Evolutionary conservation across 495 filamentous ascomycete genomes (phyloP).

Genomic region (Tuber microsphaerosporum): DNA sequence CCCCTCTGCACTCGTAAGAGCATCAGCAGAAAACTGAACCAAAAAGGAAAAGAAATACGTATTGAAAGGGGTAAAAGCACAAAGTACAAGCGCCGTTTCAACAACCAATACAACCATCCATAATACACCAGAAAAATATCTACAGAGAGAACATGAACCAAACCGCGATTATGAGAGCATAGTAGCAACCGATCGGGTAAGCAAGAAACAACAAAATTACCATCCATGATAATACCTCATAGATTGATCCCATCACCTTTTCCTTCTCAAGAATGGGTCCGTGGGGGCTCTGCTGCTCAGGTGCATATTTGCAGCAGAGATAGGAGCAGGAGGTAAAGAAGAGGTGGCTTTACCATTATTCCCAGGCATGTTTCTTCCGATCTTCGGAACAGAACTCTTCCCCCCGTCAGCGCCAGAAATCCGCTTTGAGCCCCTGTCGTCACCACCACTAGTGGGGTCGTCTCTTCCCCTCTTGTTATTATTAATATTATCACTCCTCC

Average conservation of each 20-base stretch:
- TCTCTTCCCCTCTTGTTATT: conserved; percentile 11
- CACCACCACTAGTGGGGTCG: not conserved
- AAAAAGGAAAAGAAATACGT: not conserved
- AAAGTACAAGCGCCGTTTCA: not conserved
- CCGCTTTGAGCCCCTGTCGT: conserved; percentile 12
- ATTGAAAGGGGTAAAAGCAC: not conserved
- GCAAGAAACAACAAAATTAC: not conserved
- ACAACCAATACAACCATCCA: conserved; percentile 5
- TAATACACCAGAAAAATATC: not conserved
- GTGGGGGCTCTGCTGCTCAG: conserved; percentile 12
- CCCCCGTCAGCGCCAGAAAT: conserved; percentile 13
- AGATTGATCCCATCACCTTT: not conserved
- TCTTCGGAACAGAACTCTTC: conserved; percentile 7
- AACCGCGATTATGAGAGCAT: not conserved
- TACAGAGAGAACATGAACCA: not conserved
- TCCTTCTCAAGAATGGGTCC: conserved; percentile 23
- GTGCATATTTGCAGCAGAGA: not conserved
- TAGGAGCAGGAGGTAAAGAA: not conserved
- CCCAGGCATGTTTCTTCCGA: not conserved
- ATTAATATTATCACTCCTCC: conserved; percentile 45
- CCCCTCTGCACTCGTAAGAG: not conserved
- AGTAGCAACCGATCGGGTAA: not conserved
- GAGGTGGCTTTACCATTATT: not conserved
- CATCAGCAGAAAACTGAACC: not conserved
- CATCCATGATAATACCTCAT: not conserved